Evolutionary conservation across 345 rosid species (phyloP).

Genomic region (Hibiscus trionum): DNA sequence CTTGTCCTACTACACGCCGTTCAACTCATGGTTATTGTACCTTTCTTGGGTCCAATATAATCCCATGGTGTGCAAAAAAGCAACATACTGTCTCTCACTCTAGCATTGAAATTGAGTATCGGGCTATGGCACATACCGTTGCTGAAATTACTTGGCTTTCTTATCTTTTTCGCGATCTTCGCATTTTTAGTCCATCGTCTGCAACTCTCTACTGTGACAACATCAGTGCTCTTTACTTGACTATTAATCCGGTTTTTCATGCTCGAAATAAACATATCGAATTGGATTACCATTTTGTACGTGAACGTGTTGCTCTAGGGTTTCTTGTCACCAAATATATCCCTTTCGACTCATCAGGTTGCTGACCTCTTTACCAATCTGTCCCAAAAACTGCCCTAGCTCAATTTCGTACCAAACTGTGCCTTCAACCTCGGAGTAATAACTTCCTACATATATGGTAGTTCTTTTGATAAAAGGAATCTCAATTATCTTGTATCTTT

Average conservation of each 20-base stretch:
- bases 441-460: too few relatives aligned
- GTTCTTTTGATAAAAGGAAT: too few relatives aligned
- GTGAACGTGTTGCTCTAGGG: background rate
- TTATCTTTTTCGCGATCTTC: background rate
- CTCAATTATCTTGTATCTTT: too few relatives aligned
- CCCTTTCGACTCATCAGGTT: too few relatives aligned
- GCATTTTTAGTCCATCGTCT: background rate
- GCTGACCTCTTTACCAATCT: too few relatives aligned
- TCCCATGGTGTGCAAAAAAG: conserved; percentile 11
- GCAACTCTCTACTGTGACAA: background rate
- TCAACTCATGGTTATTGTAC: background rate
- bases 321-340: background rate
- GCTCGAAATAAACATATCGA: background rate
- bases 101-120: background rate
- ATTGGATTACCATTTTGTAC: conserved; percentile 2
- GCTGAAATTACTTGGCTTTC: conserved; percentile 1
- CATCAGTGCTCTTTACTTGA: background rate
- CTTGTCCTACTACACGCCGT: background rate
- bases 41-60: background rate
- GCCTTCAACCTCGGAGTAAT: background rate
- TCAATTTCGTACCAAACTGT: background rate
- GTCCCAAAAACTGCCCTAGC: too few relatives aligned
- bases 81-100: background rate
- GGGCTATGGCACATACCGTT: background rate
- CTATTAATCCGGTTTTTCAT: background rate